A percentile compares a stretch with the other conserved stretches of the same genome.
Conservation (phyloP, 2,329 filamentous ascomycete genomes). For the Elsinoe fawcettii region DNA sequence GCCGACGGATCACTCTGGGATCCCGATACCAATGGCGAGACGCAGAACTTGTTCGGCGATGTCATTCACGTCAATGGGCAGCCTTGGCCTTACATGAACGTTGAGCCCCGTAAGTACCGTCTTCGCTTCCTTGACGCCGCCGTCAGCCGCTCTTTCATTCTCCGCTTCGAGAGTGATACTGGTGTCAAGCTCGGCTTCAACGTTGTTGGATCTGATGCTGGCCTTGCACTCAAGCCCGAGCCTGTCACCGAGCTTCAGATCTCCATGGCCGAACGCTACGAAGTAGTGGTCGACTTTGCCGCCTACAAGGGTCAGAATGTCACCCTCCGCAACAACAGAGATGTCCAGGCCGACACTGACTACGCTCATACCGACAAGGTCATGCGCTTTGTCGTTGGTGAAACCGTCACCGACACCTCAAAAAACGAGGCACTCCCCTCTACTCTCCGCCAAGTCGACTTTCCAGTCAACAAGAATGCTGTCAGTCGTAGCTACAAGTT, state of each 20-base stretch:
- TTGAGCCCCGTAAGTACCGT: slow-evolving; percentile 54
- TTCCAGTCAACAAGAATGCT: slow-evolving; percentile 21
- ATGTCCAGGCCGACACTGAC: slow-evolving; percentile 37
- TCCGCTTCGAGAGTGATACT: slow-evolving; percentile 38
- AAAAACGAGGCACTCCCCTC: slow-evolving; percentile 32
- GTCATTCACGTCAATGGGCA: slow-evolving; percentile 52
- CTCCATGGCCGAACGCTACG: slow-evolving; percentile 51
- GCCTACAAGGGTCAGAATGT: slow-evolving; percentile 41
- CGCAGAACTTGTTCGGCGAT: slow-evolving; percentile 47
- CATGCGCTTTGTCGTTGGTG: slow-evolving; percentile 33
- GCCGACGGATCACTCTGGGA: slow-evolving; percentile 43
- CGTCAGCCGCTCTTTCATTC: slow-evolving; percentile 41
- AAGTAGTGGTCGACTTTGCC: slow-evolving; percentile 51
- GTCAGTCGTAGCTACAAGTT: slow-evolving; percentile 31
- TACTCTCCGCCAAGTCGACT: slow-evolving; percentile 24
- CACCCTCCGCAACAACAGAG: slow-evolving; percentile 19
- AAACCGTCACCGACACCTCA: slow-evolving; percentile 31
- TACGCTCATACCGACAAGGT: slow-evolving; percentile 46
- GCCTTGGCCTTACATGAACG: slow-evolving; percentile 52
- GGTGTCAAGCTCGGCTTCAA: slow-evolving; percentile 40
- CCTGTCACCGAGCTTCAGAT: slow-evolving; percentile 37
- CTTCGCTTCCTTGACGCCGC: slow-evolving; percentile 48
- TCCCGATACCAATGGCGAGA: slow-evolving; percentile 35
- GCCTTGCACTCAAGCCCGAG: slow-evolving; percentile 43
- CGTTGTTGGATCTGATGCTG: slow-evolving; percentile 49